Evolutionary conservation across 306 rosid genomes (phyloP), one percentile per base, ranked within the genome.

Genomic region (Mimosa bimucronata): DNA sequence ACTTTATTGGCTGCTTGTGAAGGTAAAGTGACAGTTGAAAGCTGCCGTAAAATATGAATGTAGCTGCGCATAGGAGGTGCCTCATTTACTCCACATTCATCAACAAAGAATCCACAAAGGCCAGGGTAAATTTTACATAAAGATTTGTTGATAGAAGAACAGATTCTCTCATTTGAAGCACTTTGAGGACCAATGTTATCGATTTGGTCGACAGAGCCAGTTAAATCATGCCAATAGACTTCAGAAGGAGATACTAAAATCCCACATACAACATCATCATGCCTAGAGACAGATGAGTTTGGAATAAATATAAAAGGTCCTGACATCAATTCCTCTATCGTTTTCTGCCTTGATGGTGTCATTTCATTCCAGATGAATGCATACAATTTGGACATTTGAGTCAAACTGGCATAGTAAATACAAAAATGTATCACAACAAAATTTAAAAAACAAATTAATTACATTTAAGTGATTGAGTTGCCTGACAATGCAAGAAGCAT

Each of bases 241-340:
- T 90, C 91, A 71, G 73, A 77, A 41, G 90, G 90, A 79, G 86
- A 86, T 79, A 90, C 80, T 80, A 94, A 88, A 13, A 52, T 80
- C 79, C 98, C 98, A 75, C 89, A 64, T 62, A 86, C 92, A 81
- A 85, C 85, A 70, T 91, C 91, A 60, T 84, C 88, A 1, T 86
- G 85, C 73, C 81, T 82, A 78, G 79, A 82, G 80, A 83, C 77
- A 81, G 89, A 79, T 65, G 87, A 76, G 79, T 83, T 29, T 1
- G 98, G 98, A 40, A 89, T 84, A 86, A 94, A 94, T 81, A 94
- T 88, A 60, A 87, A 92, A 65, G 97, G 90, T 65, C 90, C 92
- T 23, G 92, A 89, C 80, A 55, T 73, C 55, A 91, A 85, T 74
- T 88, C 90, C 88, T 88, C 91, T 65, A 82, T 64, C 45, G 83